Conservation (phyloP, 2,329 filamentous ascomycete genomes). For the Cylindrodendrum hubeiense region DNA sequence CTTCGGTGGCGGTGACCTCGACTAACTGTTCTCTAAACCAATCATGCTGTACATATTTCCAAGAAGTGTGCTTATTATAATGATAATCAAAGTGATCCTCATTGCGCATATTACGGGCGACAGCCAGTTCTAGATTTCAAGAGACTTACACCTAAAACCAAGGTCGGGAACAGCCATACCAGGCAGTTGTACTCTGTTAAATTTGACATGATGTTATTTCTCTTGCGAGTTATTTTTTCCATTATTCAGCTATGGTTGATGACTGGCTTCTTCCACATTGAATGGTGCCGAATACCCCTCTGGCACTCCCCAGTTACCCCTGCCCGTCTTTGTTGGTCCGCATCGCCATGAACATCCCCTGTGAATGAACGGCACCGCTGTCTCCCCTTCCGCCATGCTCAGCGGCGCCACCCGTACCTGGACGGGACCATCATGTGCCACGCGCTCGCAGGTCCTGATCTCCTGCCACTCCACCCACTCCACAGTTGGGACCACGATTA, state of each 20-base stretch:
- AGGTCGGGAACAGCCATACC: not conserved
- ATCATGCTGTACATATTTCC: no score
- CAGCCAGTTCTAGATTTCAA: no score
- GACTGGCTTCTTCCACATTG: slow-evolving; percentile 11
- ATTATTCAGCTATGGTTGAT: slow-evolving; percentile 18
- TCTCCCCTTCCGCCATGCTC: slow-evolving; percentile 50
- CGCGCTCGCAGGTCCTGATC: slow-evolving; percentile 39
- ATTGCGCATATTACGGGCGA: no score
- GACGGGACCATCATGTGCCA: slow-evolving; percentile 12
- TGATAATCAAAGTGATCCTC: no score
- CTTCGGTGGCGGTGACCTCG: no score
- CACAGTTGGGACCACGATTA: slow-evolving; percentile 62
- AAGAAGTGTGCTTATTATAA: no score
- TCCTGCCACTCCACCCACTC: slow-evolving; percentile 76
- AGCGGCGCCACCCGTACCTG: slow-evolving; percentile 39
- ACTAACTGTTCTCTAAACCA: no score
- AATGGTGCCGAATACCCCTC: slow-evolving; percentile 31
- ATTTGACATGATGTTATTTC: not conserved
- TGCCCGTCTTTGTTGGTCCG: slow-evolving; percentile 47
- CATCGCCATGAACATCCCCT: slow-evolving; percentile 65
- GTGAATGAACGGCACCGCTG: slow-evolving; percentile 59
- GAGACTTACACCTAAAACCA: not conserved
- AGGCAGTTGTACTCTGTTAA: not conserved
- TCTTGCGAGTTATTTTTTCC: slow-evolving; percentile 11
- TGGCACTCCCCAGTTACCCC: slow-evolving; percentile 37